Percentiles rank a stretch among this genome's conserved stretches.
phyloP scores from a whole-genome alignment of 2,329 filamentous ascomycete genomes.

The Talaromyces sp. region DNA sequence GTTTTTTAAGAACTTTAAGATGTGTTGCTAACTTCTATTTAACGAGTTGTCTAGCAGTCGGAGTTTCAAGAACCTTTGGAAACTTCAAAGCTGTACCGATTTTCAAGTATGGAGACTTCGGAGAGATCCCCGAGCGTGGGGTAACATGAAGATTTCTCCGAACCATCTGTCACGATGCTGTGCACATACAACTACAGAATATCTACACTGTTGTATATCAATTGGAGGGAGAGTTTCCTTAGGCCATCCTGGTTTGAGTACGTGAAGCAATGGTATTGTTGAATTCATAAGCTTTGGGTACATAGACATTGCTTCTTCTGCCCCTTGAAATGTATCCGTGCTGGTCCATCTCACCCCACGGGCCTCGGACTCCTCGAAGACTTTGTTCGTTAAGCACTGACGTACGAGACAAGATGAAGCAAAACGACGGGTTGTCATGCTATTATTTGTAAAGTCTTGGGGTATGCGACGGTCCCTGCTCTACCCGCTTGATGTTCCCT shows the following conservation, averaged over 20 bases:
- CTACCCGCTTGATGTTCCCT: neutral
- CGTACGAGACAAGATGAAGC: neutral
- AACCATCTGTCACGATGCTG: neutral
- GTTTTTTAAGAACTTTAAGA: too few relatives aligned
- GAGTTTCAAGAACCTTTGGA: neutral
- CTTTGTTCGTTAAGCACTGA: neutral
- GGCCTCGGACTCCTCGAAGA: neutral
- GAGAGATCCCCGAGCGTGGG: slow-evolving; percentile 11
- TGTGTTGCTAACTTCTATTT: too few relatives aligned
- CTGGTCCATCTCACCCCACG: neutral
- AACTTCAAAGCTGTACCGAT: neutral
- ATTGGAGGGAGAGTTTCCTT: neutral
- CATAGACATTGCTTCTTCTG: neutral
- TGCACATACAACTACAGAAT: neutral
- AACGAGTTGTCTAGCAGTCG: neutral
- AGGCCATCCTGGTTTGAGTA: neutral
- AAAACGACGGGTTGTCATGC: neutral
- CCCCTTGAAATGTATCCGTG: neutral
- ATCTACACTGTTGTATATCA: neutral
- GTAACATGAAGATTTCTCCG: slow-evolving; percentile 6
- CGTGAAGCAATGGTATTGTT: neutral
- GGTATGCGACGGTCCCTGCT: neutral
- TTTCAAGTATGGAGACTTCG: neutral
- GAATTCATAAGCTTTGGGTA: neutral
- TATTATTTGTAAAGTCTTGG: neutral